Evolutionary conservation across 331 rosid genomes (phyloP).

Genomic region (Rhamnella rubrinervis): DNA sequence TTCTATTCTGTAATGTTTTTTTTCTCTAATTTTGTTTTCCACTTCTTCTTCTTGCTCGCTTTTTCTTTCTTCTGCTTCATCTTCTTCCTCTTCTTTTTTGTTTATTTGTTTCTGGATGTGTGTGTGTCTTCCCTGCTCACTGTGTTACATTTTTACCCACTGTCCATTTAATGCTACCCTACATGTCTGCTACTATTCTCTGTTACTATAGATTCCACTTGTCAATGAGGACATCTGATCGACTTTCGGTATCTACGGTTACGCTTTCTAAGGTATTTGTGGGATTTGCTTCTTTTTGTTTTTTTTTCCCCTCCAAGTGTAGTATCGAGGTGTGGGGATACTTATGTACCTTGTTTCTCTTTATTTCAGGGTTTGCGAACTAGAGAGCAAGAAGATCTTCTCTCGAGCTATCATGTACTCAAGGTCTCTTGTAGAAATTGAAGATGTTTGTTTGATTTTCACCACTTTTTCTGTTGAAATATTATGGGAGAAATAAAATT

Average conservation of each 20-base stretch:
- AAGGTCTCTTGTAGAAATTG: conserved; percentile 50
- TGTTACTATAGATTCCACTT: conserved; percentile 54
- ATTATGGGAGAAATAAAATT: no score
- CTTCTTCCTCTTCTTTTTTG: background rate
- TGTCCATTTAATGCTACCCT: conserved; percentile 14
- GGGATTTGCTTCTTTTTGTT: conserved; percentile 7
- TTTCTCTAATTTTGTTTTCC: no score
- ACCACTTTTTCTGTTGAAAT: conserved; percentile 17
- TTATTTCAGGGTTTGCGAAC: conserved; percentile 70
- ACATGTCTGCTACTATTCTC: conserved; percentile 20
- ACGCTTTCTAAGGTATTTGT: conserved; percentile 66
- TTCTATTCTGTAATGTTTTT: no score
- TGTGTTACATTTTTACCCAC: background rate
- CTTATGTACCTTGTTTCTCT: conserved; percentile 12
- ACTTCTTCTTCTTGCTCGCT: no score
- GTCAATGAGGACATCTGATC: conserved; percentile 83
- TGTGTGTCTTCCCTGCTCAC: background rate
- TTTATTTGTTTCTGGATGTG: no score
- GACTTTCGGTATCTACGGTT: conserved; percentile 62
- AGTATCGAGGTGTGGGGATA: conserved; percentile 12
- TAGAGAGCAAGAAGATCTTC: conserved; percentile 80
- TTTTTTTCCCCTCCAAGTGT: background rate
- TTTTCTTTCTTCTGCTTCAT: no score
- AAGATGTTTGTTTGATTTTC: conserved; percentile 17
- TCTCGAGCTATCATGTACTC: conserved; percentile 71